Base-by-base conservation (phyloP, 139 green algal species). In the Desmodesmus armatus region DNA sequence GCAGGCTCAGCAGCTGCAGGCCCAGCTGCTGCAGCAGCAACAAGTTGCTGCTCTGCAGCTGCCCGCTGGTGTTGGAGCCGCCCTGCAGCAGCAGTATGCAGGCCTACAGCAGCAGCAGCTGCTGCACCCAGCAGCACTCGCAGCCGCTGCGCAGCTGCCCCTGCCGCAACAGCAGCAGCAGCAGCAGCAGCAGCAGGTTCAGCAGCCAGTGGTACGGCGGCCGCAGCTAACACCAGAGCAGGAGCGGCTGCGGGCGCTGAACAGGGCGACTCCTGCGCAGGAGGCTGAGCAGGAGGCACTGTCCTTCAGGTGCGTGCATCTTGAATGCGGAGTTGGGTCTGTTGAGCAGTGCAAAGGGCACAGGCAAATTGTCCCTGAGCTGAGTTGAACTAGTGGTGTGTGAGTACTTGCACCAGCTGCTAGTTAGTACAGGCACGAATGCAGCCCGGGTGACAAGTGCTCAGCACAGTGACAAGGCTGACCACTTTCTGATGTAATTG, bases 171-270 rank as follows among this genome's bases (percentile, higher is more conserved):
- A 43, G 60, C 44, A 35, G 43, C 27, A 31, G 29, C 55, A 43
- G n/a, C 76, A 55, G 55, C 40, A 53, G 76, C 62, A 44, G 51
- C 55, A 37, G 29, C 31, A 35, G 76, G 9, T 44, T 3, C 74
- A 51, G 53, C 76, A 44, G 76, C 58, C n/a, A n/a, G n/a, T n/a
- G n/a, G n/a, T n/a, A n/a, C n/a, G 23, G 55, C 77, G 19, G 60
- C 55, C 3, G 19, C 43, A 74, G 53, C 77, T 74, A 7, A 83
- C 73, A 6, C 73, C 47, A 2, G 33, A 84, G 78, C 78, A 84
- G 55, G 62, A 47, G 78, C 78, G 35, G 6, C n/a, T 67, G 63
- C 62, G 35, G 19, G 39, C 21, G 40, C 60, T 72, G 62, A 23
- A 31, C 0, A 13, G 78, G 29, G 33, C 63, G 2, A 75, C 40